These are phyloP conservation scores for Alliaria petiolata DNA, from an alignment of 345 rosid species.

Conservation along the genomic window DNA sequence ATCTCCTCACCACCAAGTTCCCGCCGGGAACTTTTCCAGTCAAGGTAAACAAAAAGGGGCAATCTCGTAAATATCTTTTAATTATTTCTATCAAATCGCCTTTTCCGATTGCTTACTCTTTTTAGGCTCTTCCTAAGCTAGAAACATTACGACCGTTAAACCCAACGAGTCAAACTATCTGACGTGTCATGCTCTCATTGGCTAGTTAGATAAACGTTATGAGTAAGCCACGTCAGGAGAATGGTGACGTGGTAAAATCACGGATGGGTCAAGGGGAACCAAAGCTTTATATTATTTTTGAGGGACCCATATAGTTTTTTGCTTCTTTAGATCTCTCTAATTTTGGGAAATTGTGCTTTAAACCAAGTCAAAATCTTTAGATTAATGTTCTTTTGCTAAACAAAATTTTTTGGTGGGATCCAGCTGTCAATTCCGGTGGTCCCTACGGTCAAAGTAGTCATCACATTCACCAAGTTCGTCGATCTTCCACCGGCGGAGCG, in stretches of 20 bases:
- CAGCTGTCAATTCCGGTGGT: constrained; percentile 98
- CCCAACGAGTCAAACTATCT: neutral
- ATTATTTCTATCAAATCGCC: neutral
- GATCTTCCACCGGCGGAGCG: constrained; percentile 74
- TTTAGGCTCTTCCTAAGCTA: constrained; percentile 39
- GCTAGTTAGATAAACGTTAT: neutral
- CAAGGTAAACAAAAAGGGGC: constrained; percentile 53
- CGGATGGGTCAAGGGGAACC: constrained; percentile 15
- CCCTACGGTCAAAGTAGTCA: constrained; percentile 91
- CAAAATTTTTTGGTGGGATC: constrained; percentile 26
- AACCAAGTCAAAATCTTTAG: constrained; percentile 16
- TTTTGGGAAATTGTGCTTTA: constrained; percentile 29
- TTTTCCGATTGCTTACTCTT: constrained; percentile 13
- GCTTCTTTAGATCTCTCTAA: constrained; percentile 9
- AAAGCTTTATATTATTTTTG: too few species aligned
- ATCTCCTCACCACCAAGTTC: constrained; percentile 87
- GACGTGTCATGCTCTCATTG: neutral
- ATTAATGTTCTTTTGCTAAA: constrained; percentile 1
- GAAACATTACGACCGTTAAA: constrained; percentile 30
- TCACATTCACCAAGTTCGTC: constrained; percentile 87
- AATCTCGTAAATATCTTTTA: constrained; percentile 6
- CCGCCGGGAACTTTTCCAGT: constrained; percentile 98
- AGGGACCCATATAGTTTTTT: neutral
- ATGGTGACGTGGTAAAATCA: constrained; percentile 23
- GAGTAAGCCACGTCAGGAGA: neutral